Evolutionary conservation across 495 filamentous ascomycete species (phyloP).

Genomic region (Aspergillus diversus): DNA sequence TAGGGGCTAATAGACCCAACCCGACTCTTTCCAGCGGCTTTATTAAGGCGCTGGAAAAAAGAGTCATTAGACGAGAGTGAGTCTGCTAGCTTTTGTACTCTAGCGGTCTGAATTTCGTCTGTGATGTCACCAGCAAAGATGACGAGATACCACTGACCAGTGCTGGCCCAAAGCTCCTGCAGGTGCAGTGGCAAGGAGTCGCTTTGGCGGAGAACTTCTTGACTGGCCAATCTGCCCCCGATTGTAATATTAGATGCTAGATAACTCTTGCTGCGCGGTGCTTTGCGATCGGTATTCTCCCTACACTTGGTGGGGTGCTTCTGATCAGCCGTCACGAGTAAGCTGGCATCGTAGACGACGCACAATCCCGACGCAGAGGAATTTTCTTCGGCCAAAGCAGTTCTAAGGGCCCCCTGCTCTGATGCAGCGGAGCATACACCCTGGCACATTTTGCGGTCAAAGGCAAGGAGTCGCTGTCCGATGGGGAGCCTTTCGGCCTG

Average conservation of each 20-base stretch:
- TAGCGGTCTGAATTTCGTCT: constrained; percentile 32
- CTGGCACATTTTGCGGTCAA: constrained; percentile 54
- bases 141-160: constrained; percentile 58
- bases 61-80: neutral
- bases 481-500: constrained; percentile 61
- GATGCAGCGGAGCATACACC: constrained; percentile 23
- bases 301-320: constrained; percentile 17
- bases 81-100: constrained; percentile 42
- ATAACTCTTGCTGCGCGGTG: constrained; percentile 24
- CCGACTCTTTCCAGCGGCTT: constrained; percentile 30
- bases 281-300: neutral
- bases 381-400: constrained; percentile 11
- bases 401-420: neutral
- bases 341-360: constrained; percentile 5
- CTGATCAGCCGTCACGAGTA: neutral
- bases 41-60: constrained; percentile 27
- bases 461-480: constrained; percentile 66
- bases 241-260: constrained; percentile 40
- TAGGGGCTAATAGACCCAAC: constrained; percentile 54
- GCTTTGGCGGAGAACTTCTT: constrained; percentile 43
- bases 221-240: constrained; percentile 51
- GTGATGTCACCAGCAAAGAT: constrained; percentile 62
- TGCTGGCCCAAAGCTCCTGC: constrained; percentile 34
- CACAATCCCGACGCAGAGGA: constrained; percentile 10
- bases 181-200: constrained; percentile 39